A percentile compares a stretch with the other conserved stretches of the same genome.
Evolutionary conservation across 2,329 filamentous ascomycete genomes (phyloP).

Genomic region (Neodidymelliopsis sp.): DNA sequence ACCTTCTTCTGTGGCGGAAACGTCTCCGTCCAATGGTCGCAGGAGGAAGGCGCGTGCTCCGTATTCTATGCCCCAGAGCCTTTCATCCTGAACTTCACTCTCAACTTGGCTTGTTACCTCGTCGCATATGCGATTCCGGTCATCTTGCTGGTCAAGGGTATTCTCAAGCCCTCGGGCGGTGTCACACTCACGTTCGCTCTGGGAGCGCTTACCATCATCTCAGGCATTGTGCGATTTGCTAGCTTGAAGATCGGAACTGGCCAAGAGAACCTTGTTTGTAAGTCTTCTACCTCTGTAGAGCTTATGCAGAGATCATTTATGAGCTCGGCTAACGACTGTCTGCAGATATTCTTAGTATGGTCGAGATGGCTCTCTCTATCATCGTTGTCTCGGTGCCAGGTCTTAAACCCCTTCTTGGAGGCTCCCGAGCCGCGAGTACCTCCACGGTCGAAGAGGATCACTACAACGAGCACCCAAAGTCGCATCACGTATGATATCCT

Average conservation of each 20-base stretch:
- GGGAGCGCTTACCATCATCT: slow-evolving; percentile 28
- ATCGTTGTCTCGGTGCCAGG: slow-evolving; percentile 32
- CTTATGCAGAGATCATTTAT: too few relatives aligned
- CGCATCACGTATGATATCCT: too few relatives aligned
- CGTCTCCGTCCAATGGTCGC: slow-evolving; percentile 30
- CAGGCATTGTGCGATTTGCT: slow-evolving; percentile 28
- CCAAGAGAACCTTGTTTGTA: slow-evolving; percentile 35
- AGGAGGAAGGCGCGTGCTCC: slow-evolving; percentile 32
- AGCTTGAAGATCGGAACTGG: slow-evolving; percentile 31
- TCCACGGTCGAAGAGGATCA: slow-evolving; percentile 1
- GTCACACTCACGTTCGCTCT: slow-evolving; percentile 26
- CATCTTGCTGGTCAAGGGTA: slow-evolving; percentile 19
- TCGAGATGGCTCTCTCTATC: slow-evolving; percentile 33
- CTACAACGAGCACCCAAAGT: slow-evolving; percentile 1
- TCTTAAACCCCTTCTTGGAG: slow-evolving; percentile 24
- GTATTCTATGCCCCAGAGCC: slow-evolving; percentile 34
- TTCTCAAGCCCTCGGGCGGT: slow-evolving; percentile 19
- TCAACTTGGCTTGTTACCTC: slow-evolving; percentile 32
- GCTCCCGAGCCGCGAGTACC: neutral
- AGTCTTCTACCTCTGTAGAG: slow-evolving; percentile 12
- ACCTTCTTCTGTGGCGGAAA: slow-evolving; percentile 31
- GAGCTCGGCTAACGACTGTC: too few relatives aligned
- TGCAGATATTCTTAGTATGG: slow-evolving; percentile 30
- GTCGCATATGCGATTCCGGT: slow-evolving; percentile 27
- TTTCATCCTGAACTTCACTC: slow-evolving; percentile 36